Conservation (phyloP, 179 eudicot species). For the Silene coronaria region DNA sequence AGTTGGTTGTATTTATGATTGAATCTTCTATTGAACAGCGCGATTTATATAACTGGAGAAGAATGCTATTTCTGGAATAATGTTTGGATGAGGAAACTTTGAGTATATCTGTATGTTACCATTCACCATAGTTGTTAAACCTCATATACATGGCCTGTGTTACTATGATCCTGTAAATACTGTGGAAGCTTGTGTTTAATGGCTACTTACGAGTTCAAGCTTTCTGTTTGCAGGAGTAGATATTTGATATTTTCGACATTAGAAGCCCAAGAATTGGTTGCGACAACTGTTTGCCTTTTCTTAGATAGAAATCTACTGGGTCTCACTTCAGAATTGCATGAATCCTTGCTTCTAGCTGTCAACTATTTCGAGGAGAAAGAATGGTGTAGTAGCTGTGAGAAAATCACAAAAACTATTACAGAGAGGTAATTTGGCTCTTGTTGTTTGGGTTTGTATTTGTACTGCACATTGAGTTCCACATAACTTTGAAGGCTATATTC, state of each 20-base stretch:
- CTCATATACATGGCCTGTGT: neutral
- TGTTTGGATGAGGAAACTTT: neutral
- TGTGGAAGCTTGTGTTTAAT: conserved; percentile 3
- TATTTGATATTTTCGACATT: conserved; percentile 37
- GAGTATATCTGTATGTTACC: neutral
- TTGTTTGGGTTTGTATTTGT: neutral
- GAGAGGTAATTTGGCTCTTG: conserved; percentile 37
- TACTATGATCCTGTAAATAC: neutral
- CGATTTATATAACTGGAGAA: neutral
- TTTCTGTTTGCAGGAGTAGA: conserved; percentile 41
- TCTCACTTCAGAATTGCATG: conserved; percentile 36
- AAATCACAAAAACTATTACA: conserved; percentile 47
- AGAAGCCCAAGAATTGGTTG: conserved; percentile 61
- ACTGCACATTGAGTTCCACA: neutral
- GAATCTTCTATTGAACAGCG: neutral
- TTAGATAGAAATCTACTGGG: conserved; percentile 63
- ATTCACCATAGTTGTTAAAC: neutral
- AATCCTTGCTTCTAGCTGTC: conserved; percentile 49
- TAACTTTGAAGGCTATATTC: conserved; percentile 1
- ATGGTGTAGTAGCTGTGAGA: conserved; percentile 57
- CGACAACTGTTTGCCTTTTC: conserved; percentile 43
- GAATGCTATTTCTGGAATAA: neutral
- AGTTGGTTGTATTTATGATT: neutral
- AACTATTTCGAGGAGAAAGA: conserved; percentile 51
- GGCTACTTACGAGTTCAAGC: neutral